Evolutionary conservation across 306 rosid species (phyloP), one percentile per base, ranked within the genome.

Genomic region (Lagenaria siceraria): DNA sequence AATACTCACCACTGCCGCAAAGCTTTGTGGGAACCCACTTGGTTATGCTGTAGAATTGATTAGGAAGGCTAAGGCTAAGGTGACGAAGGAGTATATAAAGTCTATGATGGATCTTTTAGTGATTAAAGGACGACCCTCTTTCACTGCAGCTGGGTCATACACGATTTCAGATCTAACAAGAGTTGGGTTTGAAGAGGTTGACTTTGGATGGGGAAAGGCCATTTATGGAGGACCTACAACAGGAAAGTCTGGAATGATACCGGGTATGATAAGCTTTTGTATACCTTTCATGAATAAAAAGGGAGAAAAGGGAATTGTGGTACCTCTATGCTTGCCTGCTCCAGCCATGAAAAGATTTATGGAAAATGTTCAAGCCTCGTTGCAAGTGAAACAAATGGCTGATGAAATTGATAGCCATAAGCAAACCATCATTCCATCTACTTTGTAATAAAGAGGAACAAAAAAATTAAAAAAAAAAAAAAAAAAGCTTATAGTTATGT

Each of bases 131-230:
- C 61, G 85, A 4, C 84, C 88, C 1, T 0, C 1, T 3, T 82
- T 53, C 24, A 65, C 61, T 0, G 12, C n/a, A 0, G 35, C 43
- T 0, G 52, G 86, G 0, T 18, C 85, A 1, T 83, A 8, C 0
- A 0, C 76, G 11, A 82, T 91, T 27, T 86, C 90, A 0, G 84
- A 91, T 36, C 0, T 6, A 1, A 51, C 81, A 3, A 77, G 75
- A 22, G 2, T 2, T 0, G 77, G 59, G 6, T 10, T 72, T 0
- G 29, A 9, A 33, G 70, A 82, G 17, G 33, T 87, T 3, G 53
- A 85, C 53, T 89, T 84, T 27, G 92, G 96, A 2, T 87, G 90
- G 91, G 91, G 90, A 10, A 65, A 68, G 31, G 81, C 88, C 0
- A 19, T 68, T 2, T 86, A 60, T 79, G 69, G 69, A 7, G 69